Conservation (phyloP, 1,284 basidiomycete species). For the Amylostereum areolatum region DNA sequence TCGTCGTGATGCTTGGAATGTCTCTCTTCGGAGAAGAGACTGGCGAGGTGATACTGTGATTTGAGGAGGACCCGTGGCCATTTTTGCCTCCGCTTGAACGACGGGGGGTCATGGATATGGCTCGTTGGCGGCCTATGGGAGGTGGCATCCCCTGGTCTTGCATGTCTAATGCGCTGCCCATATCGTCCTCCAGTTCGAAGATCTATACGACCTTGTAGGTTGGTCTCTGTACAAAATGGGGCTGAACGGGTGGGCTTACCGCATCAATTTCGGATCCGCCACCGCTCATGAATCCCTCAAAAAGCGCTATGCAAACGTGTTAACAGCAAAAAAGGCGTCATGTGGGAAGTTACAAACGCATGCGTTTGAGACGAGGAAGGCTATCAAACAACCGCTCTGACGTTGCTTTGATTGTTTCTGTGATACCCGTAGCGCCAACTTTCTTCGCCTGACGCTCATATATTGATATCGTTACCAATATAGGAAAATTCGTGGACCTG, state of each 20-base stretch:
- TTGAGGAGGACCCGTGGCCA: neutral
- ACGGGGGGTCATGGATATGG: neutral
- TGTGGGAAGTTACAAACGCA: slow-evolving; percentile 44
- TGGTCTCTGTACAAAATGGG: slow-evolving; percentile 2
- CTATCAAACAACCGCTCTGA: slow-evolving; percentile 67
- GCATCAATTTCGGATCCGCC: slow-evolving; percentile 70
- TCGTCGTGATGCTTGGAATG: slow-evolving; percentile 7
- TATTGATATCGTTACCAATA: slow-evolving; percentile 75
- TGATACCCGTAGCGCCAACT: slow-evolving; percentile 55
- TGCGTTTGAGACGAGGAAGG: slow-evolving; percentile 67
- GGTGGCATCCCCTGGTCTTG: slow-evolving; percentile 19
- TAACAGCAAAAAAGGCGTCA: neutral
- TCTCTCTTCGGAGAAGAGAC: slow-evolving; percentile 4
- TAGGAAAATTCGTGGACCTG: slow-evolving; percentile 64
- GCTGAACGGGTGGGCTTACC: neutral
- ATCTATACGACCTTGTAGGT: slow-evolving; percentile 36
- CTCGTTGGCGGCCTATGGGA: slow-evolving; percentile 3
- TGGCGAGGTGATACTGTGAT: slow-evolving; percentile 2
- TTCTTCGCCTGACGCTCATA: slow-evolving; percentile 80
- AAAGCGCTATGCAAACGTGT: slow-evolving; percentile 10
- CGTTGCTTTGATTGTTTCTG: slow-evolving; percentile 63
- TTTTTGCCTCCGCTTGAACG: slow-evolving; percentile 1
- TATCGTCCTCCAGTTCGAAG: slow-evolving; percentile 78
- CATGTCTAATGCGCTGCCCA: slow-evolving; percentile 53
- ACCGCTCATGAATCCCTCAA: slow-evolving; percentile 69